phyloP scores from a whole-genome alignment of 805 yeast species.

The Nakazawaea pomicola region DNA sequence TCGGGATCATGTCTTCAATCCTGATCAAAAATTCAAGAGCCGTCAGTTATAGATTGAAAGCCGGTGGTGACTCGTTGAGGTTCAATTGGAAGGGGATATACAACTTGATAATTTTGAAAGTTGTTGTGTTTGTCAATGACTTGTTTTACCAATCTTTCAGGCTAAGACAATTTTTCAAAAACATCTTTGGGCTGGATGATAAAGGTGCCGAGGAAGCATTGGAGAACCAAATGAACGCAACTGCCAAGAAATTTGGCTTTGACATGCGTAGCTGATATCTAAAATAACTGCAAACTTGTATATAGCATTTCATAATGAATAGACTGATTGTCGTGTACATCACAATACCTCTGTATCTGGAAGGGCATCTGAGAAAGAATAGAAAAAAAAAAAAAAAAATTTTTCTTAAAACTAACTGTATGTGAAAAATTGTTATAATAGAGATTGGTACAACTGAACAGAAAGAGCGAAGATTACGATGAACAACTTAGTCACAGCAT shows the following conservation, averaged over 20 bases:
- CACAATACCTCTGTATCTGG: no score
- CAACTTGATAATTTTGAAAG: slow-evolving; percentile 20
- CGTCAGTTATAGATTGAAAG: slow-evolving; percentile 12
- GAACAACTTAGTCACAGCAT: slow-evolving; percentile 31
- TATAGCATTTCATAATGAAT: no score
- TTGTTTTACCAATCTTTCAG: slow-evolving; percentile 19
- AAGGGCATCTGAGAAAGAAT: no score
- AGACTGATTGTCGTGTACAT: no score
- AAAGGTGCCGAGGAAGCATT: slow-evolving; percentile 40
- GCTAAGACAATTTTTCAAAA: slow-evolving; percentile 10
- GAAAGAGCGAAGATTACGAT: neutral
- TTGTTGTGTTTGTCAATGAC: slow-evolving; percentile 25
- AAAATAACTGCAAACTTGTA: no score
- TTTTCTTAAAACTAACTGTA: neutral
- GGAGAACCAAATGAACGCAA: slow-evolving; percentile 36
- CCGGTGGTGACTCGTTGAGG: slow-evolving; percentile 7
- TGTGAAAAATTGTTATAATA: slow-evolving; percentile 1
- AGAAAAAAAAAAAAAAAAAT: neutral
- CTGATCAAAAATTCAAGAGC: slow-evolving; percentile 31
- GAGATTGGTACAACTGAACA: no score
- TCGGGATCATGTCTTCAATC: slow-evolving; percentile 55
- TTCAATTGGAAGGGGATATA: slow-evolving; percentile 11
- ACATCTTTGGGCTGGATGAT: slow-evolving; percentile 17
- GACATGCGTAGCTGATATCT: slow-evolving; percentile 23
- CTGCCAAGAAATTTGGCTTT: slow-evolving; percentile 39